Evolutionary conservation across 805 yeast genomes (phyloP).

Genomic region (Myxozyma mucilagina): DNA sequence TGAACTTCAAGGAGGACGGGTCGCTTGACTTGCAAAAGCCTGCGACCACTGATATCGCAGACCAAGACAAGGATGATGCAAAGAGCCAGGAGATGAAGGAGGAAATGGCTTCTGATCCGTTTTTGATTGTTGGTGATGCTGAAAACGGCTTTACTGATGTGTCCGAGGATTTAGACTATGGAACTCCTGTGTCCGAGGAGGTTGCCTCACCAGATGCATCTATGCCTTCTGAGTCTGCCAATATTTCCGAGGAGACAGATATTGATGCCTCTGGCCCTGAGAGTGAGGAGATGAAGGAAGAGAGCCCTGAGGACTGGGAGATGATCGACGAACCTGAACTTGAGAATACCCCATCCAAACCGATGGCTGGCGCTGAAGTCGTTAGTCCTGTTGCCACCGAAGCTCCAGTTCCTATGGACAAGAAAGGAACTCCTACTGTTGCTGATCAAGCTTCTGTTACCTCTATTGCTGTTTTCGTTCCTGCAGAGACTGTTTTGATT

Average conservation of each 20-base stretch:
- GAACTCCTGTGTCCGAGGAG: constrained; percentile 23
- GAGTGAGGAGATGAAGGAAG: background rate
- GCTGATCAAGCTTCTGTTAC: constrained; percentile 12
- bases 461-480: constrained; percentile 22
- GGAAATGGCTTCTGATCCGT: background rate
- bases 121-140: constrained; percentile 6
- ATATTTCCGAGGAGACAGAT: constrained; percentile 9
- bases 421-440: background rate
- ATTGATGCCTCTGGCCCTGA: background rate
- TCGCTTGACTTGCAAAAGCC: background rate
- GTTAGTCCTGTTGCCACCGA: constrained; percentile 8
- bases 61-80: constrained; percentile 2
- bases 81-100: background rate
- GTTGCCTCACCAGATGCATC: background rate
- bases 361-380: constrained; percentile 16
- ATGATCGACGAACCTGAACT: no score
- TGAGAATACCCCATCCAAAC: constrained; percentile 3
- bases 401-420: background rate
- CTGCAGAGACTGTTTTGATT: constrained; percentile 18
- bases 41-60: background rate
- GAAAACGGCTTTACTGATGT: constrained; percentile 11
- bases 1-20: background rate
- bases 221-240: background rate
- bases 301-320: background rate
- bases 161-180: constrained; percentile 16